Evolutionary conservation across 768 basidiomycete species (phyloP).

Genomic region (Cystoderma amianthinum): DNA sequence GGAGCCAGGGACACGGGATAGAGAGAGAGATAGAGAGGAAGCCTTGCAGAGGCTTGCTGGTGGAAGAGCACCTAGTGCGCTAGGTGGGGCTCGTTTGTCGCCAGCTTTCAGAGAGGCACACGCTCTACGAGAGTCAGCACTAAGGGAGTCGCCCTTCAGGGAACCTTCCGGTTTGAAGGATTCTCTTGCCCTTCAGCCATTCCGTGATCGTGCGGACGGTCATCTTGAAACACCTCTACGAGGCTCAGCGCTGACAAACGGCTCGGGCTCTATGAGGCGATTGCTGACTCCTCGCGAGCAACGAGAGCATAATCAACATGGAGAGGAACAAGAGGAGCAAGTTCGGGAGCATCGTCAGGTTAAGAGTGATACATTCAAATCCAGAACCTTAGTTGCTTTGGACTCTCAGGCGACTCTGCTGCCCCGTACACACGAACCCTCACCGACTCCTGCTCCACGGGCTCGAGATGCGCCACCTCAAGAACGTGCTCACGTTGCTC

Average conservation of each 20-base stretch:
- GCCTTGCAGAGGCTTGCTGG: not conserved
- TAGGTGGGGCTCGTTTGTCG: constrained; percentile 15
- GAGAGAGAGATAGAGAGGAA: constrained; percentile 7
- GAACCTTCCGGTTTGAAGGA: constrained; percentile 13
- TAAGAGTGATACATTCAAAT: constrained; percentile 5
- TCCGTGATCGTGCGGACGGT: constrained; percentile 19
- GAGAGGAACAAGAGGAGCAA: constrained; percentile 40
- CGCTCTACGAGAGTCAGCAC: not conserved
- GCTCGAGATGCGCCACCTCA: constrained; percentile 13
- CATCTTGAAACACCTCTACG: constrained; percentile 16
- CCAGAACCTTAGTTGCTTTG: constrained; percentile 19
- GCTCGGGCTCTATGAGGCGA: constrained; percentile 31
- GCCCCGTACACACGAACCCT: constrained; percentile 26
- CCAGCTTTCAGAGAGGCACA: not conserved
- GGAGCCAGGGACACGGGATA: constrained; percentile 21
- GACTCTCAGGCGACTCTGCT: constrained; percentile 38
- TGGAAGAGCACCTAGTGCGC: constrained; percentile 30
- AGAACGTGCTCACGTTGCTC: constrained; percentile 40
- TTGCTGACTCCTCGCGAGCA: constrained; percentile 54
- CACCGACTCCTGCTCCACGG: constrained; percentile 36
- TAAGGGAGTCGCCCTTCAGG: not conserved
- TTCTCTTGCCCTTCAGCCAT: constrained; percentile 22
- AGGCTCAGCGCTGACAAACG: constrained; percentile 4
- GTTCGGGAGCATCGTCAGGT: constrained; percentile 3
- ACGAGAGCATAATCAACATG: constrained; percentile 30